Percentiles rank a stretch among this genome's conserved stretches.
These are phyloP conservation scores for Starmerella powellii DNA, from an alignment of 805 yeast genomes.

Conservation along the genomic window DNA sequence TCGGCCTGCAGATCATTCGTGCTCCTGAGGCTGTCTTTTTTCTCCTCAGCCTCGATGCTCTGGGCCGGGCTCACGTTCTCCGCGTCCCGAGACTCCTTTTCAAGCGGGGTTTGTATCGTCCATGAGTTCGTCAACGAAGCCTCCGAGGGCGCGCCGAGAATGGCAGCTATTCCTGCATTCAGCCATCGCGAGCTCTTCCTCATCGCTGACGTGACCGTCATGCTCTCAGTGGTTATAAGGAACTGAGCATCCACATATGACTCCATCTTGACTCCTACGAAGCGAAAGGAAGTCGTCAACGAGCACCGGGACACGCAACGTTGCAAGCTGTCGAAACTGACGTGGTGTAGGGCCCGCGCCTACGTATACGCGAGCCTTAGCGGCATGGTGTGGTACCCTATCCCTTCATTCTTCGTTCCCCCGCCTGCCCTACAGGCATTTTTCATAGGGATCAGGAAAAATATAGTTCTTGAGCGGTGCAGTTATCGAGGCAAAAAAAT, in stretches of 20 bases:
- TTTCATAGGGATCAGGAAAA: too few species aligned
- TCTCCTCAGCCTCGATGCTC: neutral
- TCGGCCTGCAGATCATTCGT: neutral
- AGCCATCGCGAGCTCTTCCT: constrained; percentile 69
- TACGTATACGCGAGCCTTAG: too few species aligned
- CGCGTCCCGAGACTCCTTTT: constrained; percentile 17
- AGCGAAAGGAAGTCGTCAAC: neutral
- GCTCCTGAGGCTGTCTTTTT: neutral
- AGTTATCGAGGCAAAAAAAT: too few species aligned
- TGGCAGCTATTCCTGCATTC: constrained; percentile 72
- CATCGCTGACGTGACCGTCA: constrained; percentile 77
- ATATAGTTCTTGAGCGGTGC: too few species aligned
- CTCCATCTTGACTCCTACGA: neutral
- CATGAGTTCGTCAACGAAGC: neutral
- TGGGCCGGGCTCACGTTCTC: neutral
- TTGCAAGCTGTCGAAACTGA: too few species aligned
- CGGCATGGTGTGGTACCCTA: too few species aligned
- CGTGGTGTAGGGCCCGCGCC: too few species aligned
- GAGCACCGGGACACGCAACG: neutral
- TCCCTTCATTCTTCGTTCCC: too few species aligned
- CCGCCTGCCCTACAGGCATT: too few species aligned
- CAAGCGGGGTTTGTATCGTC: constrained; percentile 29
- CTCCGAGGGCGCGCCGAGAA: constrained; percentile 49
- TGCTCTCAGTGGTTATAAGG: constrained; percentile 78
- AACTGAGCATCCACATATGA: constrained; percentile 31